Percentiles rank a stretch among this genome's conserved stretches.
Evolutionary conservation across 352 stramenopile species (phyloP).

Genomic region (Globisporangium cystogenes): DNA sequence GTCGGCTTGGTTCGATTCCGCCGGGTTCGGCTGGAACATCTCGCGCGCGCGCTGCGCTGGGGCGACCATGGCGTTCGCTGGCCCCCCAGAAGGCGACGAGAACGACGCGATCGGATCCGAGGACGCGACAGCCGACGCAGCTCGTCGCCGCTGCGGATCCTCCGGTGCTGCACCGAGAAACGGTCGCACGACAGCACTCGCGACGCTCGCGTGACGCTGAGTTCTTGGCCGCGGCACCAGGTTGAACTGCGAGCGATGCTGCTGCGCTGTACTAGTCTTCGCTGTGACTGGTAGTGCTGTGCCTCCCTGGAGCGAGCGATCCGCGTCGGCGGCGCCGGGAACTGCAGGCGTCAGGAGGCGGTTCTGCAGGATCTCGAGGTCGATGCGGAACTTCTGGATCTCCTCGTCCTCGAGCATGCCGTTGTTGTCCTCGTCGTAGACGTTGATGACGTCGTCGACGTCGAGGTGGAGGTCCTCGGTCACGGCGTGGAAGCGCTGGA

Average conservation of each 20-base stretch:
- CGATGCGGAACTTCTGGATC: slow-evolving; percentile 57
- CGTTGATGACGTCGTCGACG: slow-evolving; percentile 72
- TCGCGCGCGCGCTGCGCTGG: neutral
- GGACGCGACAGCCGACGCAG: neutral
- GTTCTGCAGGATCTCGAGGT: slow-evolving; percentile 70
- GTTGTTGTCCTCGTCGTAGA: slow-evolving; percentile 78
- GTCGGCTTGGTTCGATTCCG: neutral
- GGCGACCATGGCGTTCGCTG: neutral
- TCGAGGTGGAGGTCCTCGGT: slow-evolving; percentile 68
- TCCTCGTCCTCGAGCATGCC: slow-evolving; percentile 74
- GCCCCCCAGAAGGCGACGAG: neutral
- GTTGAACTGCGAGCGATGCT: neutral
- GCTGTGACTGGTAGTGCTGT: neutral
- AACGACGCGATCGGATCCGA: neutral
- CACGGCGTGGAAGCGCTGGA: slow-evolving; percentile 66
- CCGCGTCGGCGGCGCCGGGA: neutral
- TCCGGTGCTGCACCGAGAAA: neutral
- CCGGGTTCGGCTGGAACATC: neutral
- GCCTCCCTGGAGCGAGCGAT: neutral
- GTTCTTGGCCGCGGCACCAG: neutral
- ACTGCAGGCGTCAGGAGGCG: slow-evolving; percentile 30
- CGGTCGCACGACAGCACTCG: neutral
- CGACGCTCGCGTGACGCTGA: neutral
- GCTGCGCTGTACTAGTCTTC: neutral
- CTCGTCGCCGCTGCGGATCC: neutral